Base-by-base conservation (phyloP, 164 flowering plant species). In the Liquidambar formosana region DNA sequence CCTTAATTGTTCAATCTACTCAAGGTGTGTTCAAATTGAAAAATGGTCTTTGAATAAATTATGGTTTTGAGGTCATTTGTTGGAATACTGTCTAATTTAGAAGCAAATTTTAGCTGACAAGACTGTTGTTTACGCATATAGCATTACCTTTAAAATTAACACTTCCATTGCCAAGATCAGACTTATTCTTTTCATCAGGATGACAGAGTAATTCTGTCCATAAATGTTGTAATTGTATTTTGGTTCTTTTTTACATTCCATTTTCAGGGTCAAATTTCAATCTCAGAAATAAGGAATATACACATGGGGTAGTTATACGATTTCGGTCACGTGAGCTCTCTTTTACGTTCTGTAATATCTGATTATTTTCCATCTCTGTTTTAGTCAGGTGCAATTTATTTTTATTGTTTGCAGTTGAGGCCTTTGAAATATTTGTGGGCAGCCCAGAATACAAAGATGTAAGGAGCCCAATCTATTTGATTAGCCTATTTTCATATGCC, bases 1-100 rank as follows among this genome's bases (percentile, higher is more conserved):
- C 91, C 65, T 78, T 89, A 73, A 82, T 92, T 67, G 96, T 92
- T 75, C 97, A 94, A 78, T 75, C 81, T 57, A 86, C 97, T 57
- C 89, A 81, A 85, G 97, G 97, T 91, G 44, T 60, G 60, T 47
- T 48, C 61, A 18, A 43, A 18, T 44, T 51, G 14, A 59, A 53
- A 59, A 26, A 21, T 21, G 6, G 18, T 13, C 22, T 11, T 25
- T 21, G 22, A 23, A 0, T n/a, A 16, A 51, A 1, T 59, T 59
- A 2, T 56, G 22, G 16, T 57, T n/a, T 38, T 47, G 44, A 11
- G 11, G 19, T 21, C 21, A n/a, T 33, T 60, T 26, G 9, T 38
- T 38, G 10, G 18, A 13, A 8, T 57, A 26, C 60, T 57, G 60
- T 5, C 38, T 14, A 8, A 25, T 57, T 57, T 28, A 26, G 60